phyloP scores from a whole-genome alignment of 2,329 filamentous ascomycete genomes.

The Coniochaeta sp. region DNA sequence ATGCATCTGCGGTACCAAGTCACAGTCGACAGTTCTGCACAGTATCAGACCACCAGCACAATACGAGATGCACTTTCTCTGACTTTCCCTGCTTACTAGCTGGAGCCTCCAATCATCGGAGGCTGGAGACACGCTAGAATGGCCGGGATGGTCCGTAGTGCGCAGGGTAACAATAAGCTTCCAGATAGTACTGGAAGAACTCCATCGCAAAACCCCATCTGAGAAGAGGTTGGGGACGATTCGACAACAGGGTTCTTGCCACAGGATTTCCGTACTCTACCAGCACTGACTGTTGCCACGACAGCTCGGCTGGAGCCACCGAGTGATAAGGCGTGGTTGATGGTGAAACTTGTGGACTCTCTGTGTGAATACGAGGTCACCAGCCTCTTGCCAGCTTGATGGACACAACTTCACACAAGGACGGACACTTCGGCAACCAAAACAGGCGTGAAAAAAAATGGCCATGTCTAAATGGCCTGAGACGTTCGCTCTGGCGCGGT shows the following conservation, averaged over 20 bases:
- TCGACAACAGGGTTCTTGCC: not conserved
- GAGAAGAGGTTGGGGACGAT: not conserved
- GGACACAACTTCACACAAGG: too few species aligned
- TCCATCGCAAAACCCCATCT: not conserved
- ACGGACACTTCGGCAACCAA: not conserved
- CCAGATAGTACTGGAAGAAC: not conserved
- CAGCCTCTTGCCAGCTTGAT: not conserved
- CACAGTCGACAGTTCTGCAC: too few species aligned
- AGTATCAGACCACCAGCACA: not conserved
- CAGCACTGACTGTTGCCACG: not conserved
- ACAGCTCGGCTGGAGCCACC: too few species aligned
- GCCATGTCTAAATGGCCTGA: not conserved
- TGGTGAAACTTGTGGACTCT: not conserved
- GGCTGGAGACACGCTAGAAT: not conserved
- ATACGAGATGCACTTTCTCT: slow-evolving; percentile 1
- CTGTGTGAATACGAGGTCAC: not conserved
- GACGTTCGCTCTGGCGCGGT: not conserved
- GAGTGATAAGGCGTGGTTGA: not conserved
- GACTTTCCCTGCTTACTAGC: too few species aligned
- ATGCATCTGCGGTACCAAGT: not conserved
- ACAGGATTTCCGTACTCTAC: not conserved
- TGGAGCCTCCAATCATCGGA: not conserved
- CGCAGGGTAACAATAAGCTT: not conserved
- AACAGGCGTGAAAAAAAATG: not conserved
- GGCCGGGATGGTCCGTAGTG: not conserved